A percentile compares a stretch with the other conserved stretches of the same genome.
phyloP scores from a whole-genome alignment of 495 filamentous ascomycete genomes.

The Podospora tetraspora region DNA sequence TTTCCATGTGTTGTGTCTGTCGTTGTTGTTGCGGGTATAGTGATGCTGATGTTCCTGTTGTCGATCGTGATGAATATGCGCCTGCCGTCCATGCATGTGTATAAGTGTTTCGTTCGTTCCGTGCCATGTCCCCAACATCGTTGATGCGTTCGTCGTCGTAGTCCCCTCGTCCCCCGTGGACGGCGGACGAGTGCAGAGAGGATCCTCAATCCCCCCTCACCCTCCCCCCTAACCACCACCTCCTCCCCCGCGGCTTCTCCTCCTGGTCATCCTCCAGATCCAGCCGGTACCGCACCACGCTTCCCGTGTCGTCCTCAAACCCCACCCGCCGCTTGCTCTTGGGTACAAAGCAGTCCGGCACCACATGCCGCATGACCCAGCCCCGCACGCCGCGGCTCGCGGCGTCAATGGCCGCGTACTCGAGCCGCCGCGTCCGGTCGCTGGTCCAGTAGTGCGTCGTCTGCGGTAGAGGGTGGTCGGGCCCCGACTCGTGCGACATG shows the following conservation, averaged over 20 bases:
- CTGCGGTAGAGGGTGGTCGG: conserved; percentile 41
- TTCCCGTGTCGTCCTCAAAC: conserved; percentile 50
- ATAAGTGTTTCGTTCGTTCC: not conserved
- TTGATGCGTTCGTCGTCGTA: not conserved
- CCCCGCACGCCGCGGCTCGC: conserved; percentile 48
- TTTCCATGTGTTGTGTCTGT: not conserved
- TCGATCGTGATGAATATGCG: not conserved
- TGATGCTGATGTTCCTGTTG: not conserved
- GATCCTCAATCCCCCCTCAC: not conserved
- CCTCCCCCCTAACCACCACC: conserved; percentile 22
- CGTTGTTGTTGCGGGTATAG: not conserved
- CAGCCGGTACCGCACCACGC: conserved; percentile 50
- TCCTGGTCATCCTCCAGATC: conserved; percentile 37
- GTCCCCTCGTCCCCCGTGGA: too few species aligned
- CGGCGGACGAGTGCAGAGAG: too few species aligned
- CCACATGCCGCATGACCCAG: conserved; percentile 47
- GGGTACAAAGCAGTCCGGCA: conserved; percentile 52
- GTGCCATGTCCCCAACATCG: not conserved
- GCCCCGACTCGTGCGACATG: conserved; percentile 11
- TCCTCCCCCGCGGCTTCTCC: conserved; percentile 20
- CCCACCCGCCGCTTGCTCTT: conserved; percentile 37
- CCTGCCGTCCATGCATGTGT: not conserved
- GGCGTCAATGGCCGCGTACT: conserved; percentile 55
- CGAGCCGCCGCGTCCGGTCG: conserved; percentile 47
- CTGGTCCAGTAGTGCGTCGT: conserved; percentile 56